Base-by-base conservation (phyloP, 78 protist species). In the Dictyostelium brefeldianum region DNA sequence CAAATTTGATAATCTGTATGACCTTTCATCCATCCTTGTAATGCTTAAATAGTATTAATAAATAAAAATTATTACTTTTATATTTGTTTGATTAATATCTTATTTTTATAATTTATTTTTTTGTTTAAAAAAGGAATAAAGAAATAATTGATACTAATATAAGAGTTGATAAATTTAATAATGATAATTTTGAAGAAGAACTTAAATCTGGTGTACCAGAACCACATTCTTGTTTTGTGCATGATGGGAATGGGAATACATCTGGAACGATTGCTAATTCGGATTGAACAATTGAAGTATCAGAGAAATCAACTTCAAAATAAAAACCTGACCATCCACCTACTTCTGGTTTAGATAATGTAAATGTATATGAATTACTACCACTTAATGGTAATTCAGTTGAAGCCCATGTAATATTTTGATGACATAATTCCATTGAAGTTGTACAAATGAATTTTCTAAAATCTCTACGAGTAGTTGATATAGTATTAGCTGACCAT, bases 381-480 rank as follows among this genome's bases (percentile, higher is more conserved):
- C 11, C 8, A 15, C 22, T 22, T 62, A 22, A 15, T 15, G 59
- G 2, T 5, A 73, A 20, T 53, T n/a, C 7, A 36, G 51, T 25
- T n/a, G 81, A 18, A 47, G 53, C 17, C n/a, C 41, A 46, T 3
- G 29, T 50, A 25, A 36, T 46, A 20, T 50, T 51, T 43, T 73
- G 59, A 47, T 59, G 56, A 43, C 69, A 79, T 17, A 29, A 3
- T 67, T 7, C 46, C 25, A 6, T 7, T 8, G 14, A 29, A 11
- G 75, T 31, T 4, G 12, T 25, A 18, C 75, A 41, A 11, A 57
- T 43, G 59, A 22, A 48, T 31, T n/a, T 14, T 67, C 92, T 75
- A 50, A 62, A 85, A 46, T 85, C 92, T 56, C 92, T 78, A 10
- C 59, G 31, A 43, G 62, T 57, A 25, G 11, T 43, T 57, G 92